A percentile compares a stretch with the other conserved stretches of the same genome.
Conservation (phyloP, 352 stramenopile genomes). For the Phytophthora pluvialis region DNA sequence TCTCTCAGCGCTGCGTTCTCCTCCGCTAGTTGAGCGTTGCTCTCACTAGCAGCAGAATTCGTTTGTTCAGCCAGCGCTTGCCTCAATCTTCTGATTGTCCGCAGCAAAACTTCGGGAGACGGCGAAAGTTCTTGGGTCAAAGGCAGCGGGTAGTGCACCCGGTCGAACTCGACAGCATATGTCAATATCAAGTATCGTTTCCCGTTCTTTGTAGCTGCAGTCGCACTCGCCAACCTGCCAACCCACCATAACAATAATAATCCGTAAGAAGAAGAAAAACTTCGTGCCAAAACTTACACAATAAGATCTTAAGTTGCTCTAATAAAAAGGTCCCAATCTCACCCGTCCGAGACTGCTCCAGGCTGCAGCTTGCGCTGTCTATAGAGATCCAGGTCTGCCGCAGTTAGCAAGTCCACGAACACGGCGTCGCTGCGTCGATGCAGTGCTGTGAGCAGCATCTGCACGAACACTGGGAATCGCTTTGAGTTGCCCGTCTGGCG, state of each 20-base stretch:
- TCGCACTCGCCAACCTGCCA: conserved; percentile 10
- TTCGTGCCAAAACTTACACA: conserved; percentile 1
- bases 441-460: conserved; percentile 92
- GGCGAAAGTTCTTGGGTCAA: conserved; percentile 74
- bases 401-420: conserved; percentile 93
- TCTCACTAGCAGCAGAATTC: conserved; percentile 4
- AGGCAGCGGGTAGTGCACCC: conserved; percentile 94
- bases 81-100: conserved; percentile 78
- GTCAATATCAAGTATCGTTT: conserved; percentile 95
- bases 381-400: conserved; percentile 85
- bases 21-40: conserved; percentile 30
- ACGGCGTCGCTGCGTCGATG: conserved; percentile 77
- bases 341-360: conserved; percentile 18
- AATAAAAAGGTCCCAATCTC: conserved; percentile 1
- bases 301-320: conserved; percentile 11
- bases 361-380: conserved; percentile 69
- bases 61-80: conserved; percentile 26
- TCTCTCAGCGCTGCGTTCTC: conserved; percentile 59
- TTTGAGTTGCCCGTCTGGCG: conserved; percentile 95
- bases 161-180: conserved; percentile 94
- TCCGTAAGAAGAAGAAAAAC: conserved; percentile 3
- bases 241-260: conserved; percentile 4
- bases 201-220: conserved; percentile 22
- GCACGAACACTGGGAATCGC: conserved; percentile 91
- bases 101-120: conserved; percentile 72